These are phyloP conservation scores for Vanderwaltozyma tropicalis DNA, from an alignment of 805 yeast species.

Conservation along the genomic window DNA sequence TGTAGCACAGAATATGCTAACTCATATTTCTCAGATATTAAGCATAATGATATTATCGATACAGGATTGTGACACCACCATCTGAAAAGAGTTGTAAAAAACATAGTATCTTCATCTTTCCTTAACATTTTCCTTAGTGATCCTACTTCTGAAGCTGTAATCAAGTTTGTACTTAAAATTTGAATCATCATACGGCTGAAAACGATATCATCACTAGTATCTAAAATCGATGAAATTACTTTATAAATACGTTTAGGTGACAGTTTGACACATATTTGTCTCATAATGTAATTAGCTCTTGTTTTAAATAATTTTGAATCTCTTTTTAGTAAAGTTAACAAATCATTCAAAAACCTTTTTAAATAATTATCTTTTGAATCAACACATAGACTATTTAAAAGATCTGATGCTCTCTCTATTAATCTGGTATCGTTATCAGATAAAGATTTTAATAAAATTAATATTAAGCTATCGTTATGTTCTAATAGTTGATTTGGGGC, in stretches of 20 bases:
- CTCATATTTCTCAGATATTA: conserved; percentile 80
- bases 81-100: conserved; percentile 68
- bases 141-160: conserved; percentile 75
- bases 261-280: conserved; percentile 72
- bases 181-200: conserved; percentile 78
- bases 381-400: conserved; percentile 23
- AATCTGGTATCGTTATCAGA: conserved; percentile 37
- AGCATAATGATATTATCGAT: conserved; percentile 74
- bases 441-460: conserved; percentile 65
- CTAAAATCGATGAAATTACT: conserved; percentile 67
- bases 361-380: conserved; percentile 59
- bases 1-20: conserved; percentile 75
- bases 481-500: conserved; percentile 49
- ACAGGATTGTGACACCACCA: conserved; percentile 92
- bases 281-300: conserved; percentile 71
- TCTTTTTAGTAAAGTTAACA: conserved; percentile 56
- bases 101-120: conserved; percentile 55
- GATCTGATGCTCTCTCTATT: conserved; percentile 23
- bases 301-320: conserved; percentile 58
- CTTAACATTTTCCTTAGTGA: conserved; percentile 59
- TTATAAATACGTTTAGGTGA: conserved; percentile 77
- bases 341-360: conserved; percentile 59
- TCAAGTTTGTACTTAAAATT: conserved; percentile 72
- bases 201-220: conserved; percentile 45
- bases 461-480: conserved; percentile 54